These are phyloP conservation scores for Catharanthus roseus DNA, from an alignment of 257 asterid genomes.

Conservation along the genomic window DNA sequence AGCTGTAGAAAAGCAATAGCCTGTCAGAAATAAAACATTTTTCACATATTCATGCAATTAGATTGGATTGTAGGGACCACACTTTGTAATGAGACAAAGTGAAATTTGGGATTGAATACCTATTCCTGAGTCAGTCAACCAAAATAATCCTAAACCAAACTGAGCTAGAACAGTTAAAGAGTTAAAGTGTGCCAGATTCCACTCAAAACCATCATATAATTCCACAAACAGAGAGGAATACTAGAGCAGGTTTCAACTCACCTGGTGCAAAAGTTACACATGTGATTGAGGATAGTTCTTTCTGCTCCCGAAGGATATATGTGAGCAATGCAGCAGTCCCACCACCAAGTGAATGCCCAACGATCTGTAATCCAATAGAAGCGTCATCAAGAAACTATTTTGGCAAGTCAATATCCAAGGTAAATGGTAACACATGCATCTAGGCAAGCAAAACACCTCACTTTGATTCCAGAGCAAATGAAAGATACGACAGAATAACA, in stretches of 20 bases:
- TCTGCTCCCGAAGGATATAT: constrained; percentile 75
- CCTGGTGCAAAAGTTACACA: constrained; percentile 88
- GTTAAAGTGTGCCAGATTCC: not conserved
- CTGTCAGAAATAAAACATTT: not conserved
- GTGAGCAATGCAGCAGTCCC: constrained; percentile 89
- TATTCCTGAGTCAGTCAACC: no score
- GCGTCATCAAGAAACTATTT: not conserved
- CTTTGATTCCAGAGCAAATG: not conserved
- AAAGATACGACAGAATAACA: not conserved
- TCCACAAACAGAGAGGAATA: not conserved
- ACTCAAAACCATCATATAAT: not conserved
- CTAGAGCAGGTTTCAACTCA: constrained; percentile 17
- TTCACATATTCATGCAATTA: not conserved
- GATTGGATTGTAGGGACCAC: not conserved
- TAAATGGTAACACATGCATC: not conserved
- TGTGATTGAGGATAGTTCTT: constrained; percentile 58
- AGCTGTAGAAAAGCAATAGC: constrained; percentile 33
- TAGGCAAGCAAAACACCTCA: not conserved
- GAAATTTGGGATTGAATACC: no score
- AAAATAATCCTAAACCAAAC: no score
- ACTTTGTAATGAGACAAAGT: no score
- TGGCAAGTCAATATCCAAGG: constrained; percentile 6
- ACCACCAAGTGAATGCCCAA: constrained; percentile 92
- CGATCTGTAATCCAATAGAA: constrained; percentile 43
- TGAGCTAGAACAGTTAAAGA: no score